Conservation (phyloP, 148 eudicot genomes). For the Persicaria tinctoria region DNA sequence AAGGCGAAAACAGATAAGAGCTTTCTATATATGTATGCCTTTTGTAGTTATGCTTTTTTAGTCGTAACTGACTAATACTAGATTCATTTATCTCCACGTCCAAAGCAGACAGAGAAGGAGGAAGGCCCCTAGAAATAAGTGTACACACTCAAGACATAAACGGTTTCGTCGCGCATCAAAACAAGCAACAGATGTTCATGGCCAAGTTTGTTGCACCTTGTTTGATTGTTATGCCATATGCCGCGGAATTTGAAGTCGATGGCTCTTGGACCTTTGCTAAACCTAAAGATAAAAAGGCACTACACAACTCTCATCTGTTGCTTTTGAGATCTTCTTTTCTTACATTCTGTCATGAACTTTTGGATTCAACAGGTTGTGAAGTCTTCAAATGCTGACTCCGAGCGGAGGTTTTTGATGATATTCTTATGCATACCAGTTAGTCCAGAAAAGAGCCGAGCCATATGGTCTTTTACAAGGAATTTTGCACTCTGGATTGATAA, state of each 20-base stretch:
- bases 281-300: slow-evolving; percentile 21
- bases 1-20: slow-evolving; percentile 37
- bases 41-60: not conserved
- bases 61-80: slow-evolving; percentile 15
- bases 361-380: slow-evolving; percentile 23
- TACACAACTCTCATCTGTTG: not conserved
- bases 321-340: not conserved
- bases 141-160: slow-evolving; percentile 33
- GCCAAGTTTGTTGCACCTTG: slow-evolving; percentile 61
- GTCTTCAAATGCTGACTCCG: slow-evolving; percentile 21
- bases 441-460: slow-evolving; percentile 78
- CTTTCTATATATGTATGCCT: not conserved
- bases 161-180: slow-evolving; percentile 37
- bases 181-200: slow-evolving; percentile 28
- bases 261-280: slow-evolving; percentile 22
- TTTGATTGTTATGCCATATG: slow-evolving; percentile 29
- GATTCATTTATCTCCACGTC: slow-evolving; percentile 24
- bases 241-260: slow-evolving; percentile 16
- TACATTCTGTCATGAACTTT: not conserved
- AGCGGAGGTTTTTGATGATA: slow-evolving; percentile 31
- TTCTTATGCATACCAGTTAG: slow-evolving; percentile 80
- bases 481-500: slow-evolving; percentile 64
- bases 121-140: slow-evolving; percentile 55
- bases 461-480: slow-evolving; percentile 66
- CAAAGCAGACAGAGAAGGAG: slow-evolving; percentile 74